Base-by-base conservation (phyloP, 306 rosid genomes). In the Cicer pinnatifidum region DNA sequence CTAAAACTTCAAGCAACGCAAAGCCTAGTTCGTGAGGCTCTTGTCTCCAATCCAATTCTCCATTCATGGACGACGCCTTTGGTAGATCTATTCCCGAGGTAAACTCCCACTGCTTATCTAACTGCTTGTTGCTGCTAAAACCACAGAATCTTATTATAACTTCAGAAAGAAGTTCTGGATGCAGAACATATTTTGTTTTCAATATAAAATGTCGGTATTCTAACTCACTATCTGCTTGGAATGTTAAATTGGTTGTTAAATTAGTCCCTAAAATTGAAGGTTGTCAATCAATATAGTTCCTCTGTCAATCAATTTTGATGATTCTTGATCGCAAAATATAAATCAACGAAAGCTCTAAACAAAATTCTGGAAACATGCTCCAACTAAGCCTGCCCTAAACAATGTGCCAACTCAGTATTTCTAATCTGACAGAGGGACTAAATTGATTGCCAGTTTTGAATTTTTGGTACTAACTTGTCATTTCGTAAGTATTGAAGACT, bases 21-120 rank as follows among this genome's bases (percentile, higher is more conserved):
- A 59, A 75, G 53, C 60, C 67, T 6, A 57, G 40, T 16, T 19
- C 38, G 7, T 10, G 51, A 50, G 51, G 13, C 52, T 59, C 71
- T 17, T 17, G 41, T 62, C 60, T 80, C 59, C 68, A 85, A 85
- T 86, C 89, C 83, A 79, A 75, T 39, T 38, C 75, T 66, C 54
- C 78, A 53, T 78, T 58, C 53, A 91, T 91, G 98, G 98, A 94
- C 67, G 91, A 94, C 78, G 97, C 98, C 66, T 89, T 85, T 76
- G 90, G 96, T 85, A 86, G 95, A 89, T 94, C 98, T 74, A 85
- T 87, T 72, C 41, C 85, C 12, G 95, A 89, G 97, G 98, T 91
- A 85, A 66, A 75, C 66, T 65, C 20, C 37, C 56, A 1, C 39
- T 51, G 9, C 4, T 5, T 82, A 17, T 44, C 63, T 56, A 45